These are phyloP conservation scores for Phialocephala sp. DNA, from an alignment of 2,329 filamentous ascomycete species.

Conservation along the genomic window DNA sequence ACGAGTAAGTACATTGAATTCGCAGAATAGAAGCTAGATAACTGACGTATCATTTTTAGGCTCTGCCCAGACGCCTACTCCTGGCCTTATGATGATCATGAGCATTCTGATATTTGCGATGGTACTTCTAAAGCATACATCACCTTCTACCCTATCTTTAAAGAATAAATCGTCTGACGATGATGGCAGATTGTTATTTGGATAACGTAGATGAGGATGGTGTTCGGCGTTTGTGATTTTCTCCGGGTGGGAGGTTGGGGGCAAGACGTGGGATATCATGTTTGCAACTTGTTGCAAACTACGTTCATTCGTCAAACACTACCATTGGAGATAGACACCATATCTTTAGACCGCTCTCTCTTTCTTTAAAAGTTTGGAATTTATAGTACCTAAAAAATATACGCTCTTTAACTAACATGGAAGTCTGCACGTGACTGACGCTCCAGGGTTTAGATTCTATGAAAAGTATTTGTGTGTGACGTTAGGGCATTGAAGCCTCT, in stretches of 20 bases:
- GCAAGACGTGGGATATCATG: neutral
- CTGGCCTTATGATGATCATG: neutral
- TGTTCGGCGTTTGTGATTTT: neutral
- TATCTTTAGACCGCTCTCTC: neutral
- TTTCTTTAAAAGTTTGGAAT: neutral
- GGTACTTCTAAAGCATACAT: neutral
- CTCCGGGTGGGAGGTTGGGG: slow-evolving; percentile 3
- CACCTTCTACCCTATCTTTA: neutral
- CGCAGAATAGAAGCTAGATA: neutral
- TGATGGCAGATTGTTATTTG: neutral
- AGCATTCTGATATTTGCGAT: neutral
- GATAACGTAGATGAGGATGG: neutral
- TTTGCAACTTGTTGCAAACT: neutral
- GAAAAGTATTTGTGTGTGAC: neutral
- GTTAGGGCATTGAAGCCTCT: neutral
- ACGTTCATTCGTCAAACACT: neutral
- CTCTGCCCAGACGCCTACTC: slow-evolving; percentile 3
- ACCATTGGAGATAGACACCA: neutral
- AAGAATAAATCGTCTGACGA: neutral
- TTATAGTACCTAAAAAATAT: neutral
- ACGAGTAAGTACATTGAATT: slow-evolving; percentile 3
- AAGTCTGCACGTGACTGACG: no score
- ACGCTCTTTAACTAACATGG: no score
- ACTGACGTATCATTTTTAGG: slow-evolving; percentile 2
- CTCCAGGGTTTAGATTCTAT: no score